Evolutionary conservation across 2,329 filamentous ascomycete species (phyloP).

Genomic region (Aspergillus jensenii): DNA sequence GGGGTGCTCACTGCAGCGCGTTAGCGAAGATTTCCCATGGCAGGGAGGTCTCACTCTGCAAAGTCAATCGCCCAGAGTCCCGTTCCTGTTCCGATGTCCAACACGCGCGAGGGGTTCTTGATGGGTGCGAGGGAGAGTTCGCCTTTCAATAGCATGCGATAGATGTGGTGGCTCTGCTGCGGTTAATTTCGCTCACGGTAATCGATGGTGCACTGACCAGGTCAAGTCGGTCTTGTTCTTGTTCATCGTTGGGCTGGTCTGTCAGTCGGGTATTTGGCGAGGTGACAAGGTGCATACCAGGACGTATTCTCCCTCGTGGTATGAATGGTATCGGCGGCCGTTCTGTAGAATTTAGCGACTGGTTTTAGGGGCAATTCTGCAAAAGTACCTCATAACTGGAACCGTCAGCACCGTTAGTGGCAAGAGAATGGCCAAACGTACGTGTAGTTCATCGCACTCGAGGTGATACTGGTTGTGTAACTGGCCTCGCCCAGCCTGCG

Average conservation of each 20-base stretch:
- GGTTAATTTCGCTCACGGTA: background rate
- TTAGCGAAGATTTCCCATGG: background rate
- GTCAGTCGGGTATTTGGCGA: constrained; percentile 1
- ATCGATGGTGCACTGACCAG: constrained; percentile 20
- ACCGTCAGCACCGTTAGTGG: constrained; percentile 9
- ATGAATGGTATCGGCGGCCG: constrained; percentile 34
- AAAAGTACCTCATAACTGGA: constrained; percentile 31
- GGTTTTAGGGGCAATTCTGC: too few species aligned
- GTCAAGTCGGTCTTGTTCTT: constrained; percentile 37
- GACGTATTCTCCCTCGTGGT: constrained; percentile 31
- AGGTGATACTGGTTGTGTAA: constrained; percentile 33
- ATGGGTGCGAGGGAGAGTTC: constrained; percentile 28
- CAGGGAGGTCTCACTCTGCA: constrained; percentile 29
- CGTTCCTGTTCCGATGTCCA: constrained; percentile 39
- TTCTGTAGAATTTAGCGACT: constrained; percentile 18
- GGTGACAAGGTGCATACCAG: constrained; percentile 18
- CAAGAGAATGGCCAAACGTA: constrained; percentile 16
- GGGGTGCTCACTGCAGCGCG: constrained; percentile 21
- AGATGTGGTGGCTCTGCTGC: constrained; percentile 34
- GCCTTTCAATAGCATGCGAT: constrained; percentile 33
- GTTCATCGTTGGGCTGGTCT: constrained; percentile 33
- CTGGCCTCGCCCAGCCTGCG: constrained; percentile 25
- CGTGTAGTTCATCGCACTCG: constrained; percentile 31
- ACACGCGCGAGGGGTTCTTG: constrained; percentile 25
- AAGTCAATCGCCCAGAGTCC: constrained; percentile 41